Percentiles rank a stretch among this genome's conserved stretches.
Conservation (phyloP, 805 yeast genomes). For the Nakazawaea laoshanensis region DNA sequence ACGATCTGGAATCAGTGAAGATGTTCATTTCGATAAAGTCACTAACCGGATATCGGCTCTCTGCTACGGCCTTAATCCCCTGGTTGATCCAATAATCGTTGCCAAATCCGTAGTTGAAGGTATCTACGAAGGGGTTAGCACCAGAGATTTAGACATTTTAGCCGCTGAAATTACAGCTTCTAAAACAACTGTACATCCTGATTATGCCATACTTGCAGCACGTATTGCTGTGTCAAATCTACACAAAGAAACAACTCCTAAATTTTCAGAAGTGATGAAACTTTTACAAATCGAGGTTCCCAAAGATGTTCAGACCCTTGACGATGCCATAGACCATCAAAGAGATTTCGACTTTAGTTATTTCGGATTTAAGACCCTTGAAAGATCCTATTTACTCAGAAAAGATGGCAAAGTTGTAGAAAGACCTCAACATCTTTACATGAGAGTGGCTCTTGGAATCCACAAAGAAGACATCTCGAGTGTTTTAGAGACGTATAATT, state of each 20-base stretch:
- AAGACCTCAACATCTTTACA: conserved; percentile 52
- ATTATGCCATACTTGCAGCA: conserved; percentile 90
- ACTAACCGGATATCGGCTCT: conserved; percentile 91
- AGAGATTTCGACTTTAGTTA: conserved; percentile 56
- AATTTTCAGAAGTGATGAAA: conserved; percentile 68
- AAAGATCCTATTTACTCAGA: conserved; percentile 48
- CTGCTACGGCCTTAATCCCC: conserved; percentile 91
- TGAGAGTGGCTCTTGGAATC: conserved; percentile 57
- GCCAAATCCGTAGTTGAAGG: conserved; percentile 95
- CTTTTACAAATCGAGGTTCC: conserved; percentile 63
- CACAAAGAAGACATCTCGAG: conserved; percentile 45
- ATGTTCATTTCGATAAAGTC: conserved; percentile 92
- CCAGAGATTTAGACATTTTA: conserved; percentile 72
- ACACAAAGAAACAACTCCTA: conserved; percentile 89
- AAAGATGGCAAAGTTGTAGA: conserved; percentile 50
- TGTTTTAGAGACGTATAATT: conserved; percentile 47
- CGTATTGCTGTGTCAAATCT: conserved; percentile 91
- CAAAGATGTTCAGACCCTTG: too few relatives aligned
- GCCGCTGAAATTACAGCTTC: conserved; percentile 96
- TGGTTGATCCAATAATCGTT: conserved; percentile 91
- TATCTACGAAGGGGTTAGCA: conserved; percentile 95
- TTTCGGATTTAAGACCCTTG: conserved; percentile 55
- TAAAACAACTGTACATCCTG: conserved; percentile 98
- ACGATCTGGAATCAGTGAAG: conserved; percentile 92
- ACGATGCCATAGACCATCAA: conserved; percentile 65